Evolutionary conservation across 169 alveolate genomes (phyloP).

Genomic region (Babesia gibsoni): DNA sequence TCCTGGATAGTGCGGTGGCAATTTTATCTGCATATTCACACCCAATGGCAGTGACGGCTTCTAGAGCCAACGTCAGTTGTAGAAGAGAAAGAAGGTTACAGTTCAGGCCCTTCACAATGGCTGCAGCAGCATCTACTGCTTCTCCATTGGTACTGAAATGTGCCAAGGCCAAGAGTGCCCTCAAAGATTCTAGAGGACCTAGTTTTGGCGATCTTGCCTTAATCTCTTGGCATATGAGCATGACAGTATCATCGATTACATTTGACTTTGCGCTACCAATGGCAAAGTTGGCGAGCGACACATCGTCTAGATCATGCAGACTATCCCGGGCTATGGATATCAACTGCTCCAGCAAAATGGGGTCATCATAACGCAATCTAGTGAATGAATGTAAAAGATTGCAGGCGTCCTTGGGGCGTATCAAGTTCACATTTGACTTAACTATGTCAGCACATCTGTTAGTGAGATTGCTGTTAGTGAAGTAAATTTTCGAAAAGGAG

Average conservation of each 20-base stretch:
- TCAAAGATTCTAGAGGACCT: slow-evolving; percentile 13
- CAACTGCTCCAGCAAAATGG: slow-evolving; percentile 4
- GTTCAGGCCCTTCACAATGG: slow-evolving; percentile 6
- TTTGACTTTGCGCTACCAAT: slow-evolving; percentile 14
- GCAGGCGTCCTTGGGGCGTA: slow-evolving; percentile 24
- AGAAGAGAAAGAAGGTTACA: not conserved
- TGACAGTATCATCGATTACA: not conserved
- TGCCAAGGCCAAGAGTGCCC: slow-evolving; percentile 10
- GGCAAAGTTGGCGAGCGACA: slow-evolving; percentile 38
- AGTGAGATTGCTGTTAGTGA: not conserved
- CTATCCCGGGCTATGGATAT: not conserved
- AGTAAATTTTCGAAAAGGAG: slow-evolving; percentile 4
- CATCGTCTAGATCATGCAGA: slow-evolving; percentile 7
- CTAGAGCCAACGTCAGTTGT: slow-evolving; percentile 19
- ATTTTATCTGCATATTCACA: not conserved
- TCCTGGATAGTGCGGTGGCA: not conserved
- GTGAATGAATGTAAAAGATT: slow-evolving; percentile 43
- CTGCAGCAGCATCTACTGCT: not conserved
- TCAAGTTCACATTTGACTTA: not conserved
- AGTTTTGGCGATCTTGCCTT: not conserved
- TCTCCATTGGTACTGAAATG: not conserved
- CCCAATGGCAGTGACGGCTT: slow-evolving; percentile 9
- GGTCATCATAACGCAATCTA: slow-evolving; percentile 28
- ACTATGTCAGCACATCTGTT: slow-evolving; percentile 6
- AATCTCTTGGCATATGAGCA: slow-evolving; percentile 2